phyloP scores from a whole-genome alignment of 352 stramenopile genomes.

The Pythium phragmitis region DNA sequence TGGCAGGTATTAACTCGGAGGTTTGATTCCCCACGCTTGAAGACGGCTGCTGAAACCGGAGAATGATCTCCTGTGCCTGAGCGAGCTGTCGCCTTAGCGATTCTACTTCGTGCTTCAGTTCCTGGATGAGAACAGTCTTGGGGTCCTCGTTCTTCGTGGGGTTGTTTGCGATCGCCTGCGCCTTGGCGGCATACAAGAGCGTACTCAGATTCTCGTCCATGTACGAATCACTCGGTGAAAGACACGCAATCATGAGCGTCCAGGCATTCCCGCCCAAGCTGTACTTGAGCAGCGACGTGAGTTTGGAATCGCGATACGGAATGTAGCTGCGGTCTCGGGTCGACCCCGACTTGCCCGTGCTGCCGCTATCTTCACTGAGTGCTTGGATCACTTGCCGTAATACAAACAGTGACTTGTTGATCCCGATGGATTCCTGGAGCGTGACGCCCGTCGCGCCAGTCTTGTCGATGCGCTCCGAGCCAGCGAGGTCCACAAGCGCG shows the following conservation, averaged over 20 bases:
- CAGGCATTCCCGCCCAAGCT: slow-evolving; percentile 58
- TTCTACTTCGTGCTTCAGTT: slow-evolving; percentile 37
- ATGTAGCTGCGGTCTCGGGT: slow-evolving; percentile 35
- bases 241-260: slow-evolving; percentile 68
- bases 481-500: slow-evolving; percentile 61
- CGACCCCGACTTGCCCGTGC: background rate
- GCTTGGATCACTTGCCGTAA: slow-evolving; percentile 57
- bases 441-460: slow-evolving; percentile 52
- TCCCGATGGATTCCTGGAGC: slow-evolving; percentile 56
- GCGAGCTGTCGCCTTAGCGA: slow-evolving; percentile 31
- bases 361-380: slow-evolving; percentile 39
- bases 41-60: slow-evolving; percentile 34
- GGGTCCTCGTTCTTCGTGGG: slow-evolving; percentile 49
- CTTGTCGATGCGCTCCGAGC: slow-evolving; percentile 60
- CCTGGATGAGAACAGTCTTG: slow-evolving; percentile 46
- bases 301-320: slow-evolving; percentile 64
- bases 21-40: background rate
- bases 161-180: slow-evolving; percentile 54
- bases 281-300: slow-evolving; percentile 63
- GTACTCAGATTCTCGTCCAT: slow-evolving; percentile 69
- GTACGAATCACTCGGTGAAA: slow-evolving; percentile 52
- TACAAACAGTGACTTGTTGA: slow-evolving; percentile 69
- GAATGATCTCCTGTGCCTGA: slow-evolving; percentile 42
- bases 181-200: slow-evolving; percentile 55
- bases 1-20: background rate